Percentiles rank a stretch among this genome's conserved stretches.
Conservation (phyloP, 2,329 filamentous ascomycete species). For the Aspergillus cejpii region DNA sequence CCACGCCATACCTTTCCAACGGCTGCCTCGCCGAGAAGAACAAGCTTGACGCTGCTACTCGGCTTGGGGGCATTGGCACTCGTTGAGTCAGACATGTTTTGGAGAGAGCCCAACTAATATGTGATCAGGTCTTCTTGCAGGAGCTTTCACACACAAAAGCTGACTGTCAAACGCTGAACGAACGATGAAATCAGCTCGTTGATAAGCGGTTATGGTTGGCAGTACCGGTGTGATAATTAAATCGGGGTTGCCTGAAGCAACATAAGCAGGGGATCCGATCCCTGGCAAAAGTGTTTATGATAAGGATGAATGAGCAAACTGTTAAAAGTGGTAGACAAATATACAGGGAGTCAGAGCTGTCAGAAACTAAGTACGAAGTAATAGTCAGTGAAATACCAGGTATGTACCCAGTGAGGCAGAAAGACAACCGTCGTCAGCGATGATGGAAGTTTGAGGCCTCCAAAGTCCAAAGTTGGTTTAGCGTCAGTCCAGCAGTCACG, state of each 20-base stretch:
- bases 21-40: slow-evolving; percentile 91
- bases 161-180: slow-evolving; percentile 18
- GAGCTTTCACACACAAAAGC: slow-evolving; percentile 15
- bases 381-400: too few species aligned
- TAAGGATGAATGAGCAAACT: not conserved
- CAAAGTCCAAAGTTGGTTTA: slow-evolving; percentile 20
- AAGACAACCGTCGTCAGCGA: slow-evolving; percentile 10
- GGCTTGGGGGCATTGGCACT: slow-evolving; percentile 69
- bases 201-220: slow-evolving; percentile 11
- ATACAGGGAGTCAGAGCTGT: slow-evolving; percentile 1
- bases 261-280: slow-evolving; percentile 6
- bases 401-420: slow-evolving; percentile 22
- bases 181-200: slow-evolving; percentile 22
- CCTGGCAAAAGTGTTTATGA: not conserved
- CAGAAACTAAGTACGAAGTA: too few species aligned
- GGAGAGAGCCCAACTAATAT: slow-evolving; percentile 15
- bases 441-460: slow-evolving; percentile 21
- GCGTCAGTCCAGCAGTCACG: slow-evolving; percentile 25
- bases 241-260: slow-evolving; percentile 19
- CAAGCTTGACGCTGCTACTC: slow-evolving; percentile 99
- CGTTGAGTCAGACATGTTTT: slow-evolving; percentile 64
- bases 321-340: not conserved
- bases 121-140: slow-evolving; percentile 28
- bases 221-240: slow-evolving; percentile 3
- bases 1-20: slow-evolving; percentile 76